Base-by-base conservation (phyloP, 1,139 yeast genomes). In the Kodamaea alishanica region DNA sequence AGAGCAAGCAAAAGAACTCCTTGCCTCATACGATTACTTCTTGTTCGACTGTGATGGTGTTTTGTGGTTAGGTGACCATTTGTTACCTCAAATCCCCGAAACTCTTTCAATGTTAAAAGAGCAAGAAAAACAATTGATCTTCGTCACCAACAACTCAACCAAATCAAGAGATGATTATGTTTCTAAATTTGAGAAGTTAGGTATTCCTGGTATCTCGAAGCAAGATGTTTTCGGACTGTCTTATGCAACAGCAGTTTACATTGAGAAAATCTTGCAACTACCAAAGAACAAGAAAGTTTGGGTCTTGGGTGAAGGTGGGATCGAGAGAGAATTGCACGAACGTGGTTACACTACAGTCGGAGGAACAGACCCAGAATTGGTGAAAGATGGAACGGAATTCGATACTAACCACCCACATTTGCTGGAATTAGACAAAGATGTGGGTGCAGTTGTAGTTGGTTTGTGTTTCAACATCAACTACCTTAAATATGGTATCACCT, bases 91-190 rank as follows among this genome's bases (percentile, higher is more conserved):
- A 8, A 67, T 69, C 5, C 58, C 55, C 6, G 75, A 71, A 46
- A 70, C 77, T 2, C 54, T 71, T 26, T 52, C 51, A 8, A 48
- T 67, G 27, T 57, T 71, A 39, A 69, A 64, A 43, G 39, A 50
- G 7, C 43, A 45, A 34, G 53, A 56, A 9, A 92, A 92, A 59
- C 77, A 81, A 39, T 70, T 88, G 36, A 73, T 89, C 34, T 92
- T 92, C 61, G 98, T 94, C 26, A 90, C 98, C 38, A 92, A 92
- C 70, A 92, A 92, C 64, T 87, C 96, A 11, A 87, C 97, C 27
- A 92, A 92, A 61, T 84, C 96, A 2, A 72, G 98, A 46, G 62
- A 67, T 36, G 84, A 83, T 35, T 92, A 94, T 60, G 73, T 85
- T 34, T 65, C 70, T 47, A 94, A 92, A 63, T 88, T 92, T 56